Base-by-base conservation (phyloP, 2,329 filamentous ascomycete genomes). In the Trichophyton benhamiae region DNA sequence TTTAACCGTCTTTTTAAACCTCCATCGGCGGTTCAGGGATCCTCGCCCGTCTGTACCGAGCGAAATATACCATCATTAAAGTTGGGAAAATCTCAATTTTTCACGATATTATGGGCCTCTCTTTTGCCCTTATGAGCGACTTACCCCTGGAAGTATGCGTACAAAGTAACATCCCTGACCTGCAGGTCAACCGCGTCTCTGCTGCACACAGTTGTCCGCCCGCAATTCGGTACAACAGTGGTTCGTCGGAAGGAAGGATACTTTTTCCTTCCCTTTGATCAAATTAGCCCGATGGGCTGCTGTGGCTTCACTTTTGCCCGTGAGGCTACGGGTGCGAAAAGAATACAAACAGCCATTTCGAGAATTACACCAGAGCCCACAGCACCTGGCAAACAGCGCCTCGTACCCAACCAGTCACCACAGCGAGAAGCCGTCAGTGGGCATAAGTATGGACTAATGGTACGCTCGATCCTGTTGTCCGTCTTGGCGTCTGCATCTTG, bases 391-490 rank as follows among this genome's bases (percentile, higher is more conserved):
- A 55, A 55, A 55, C 30, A 55, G n/a, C 41, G 30, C n/a, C n/a
- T 17, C 33, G 52, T 55, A 27, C 52, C 52, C 52, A 27, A 30
- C 52, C 52, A 55, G 52, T 55, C 8, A 27, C 1, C 20, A 15
- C 20, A 25, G 46, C 46, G 13, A 52, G 52, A 55, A 55, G 52
- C 52, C 30, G 52, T 27, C 52, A 9, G 52, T 55, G 52, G 52
- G 33, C 52, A 52, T 25, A 15, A 44, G n/a, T 44, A 17, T 44
- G 41, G 41, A 38, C 33, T 38, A 38, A 38, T 38, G 33, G 41
- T 44, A 55, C 27, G 52, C 52, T 36, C n/a, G 52, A 55, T 55
- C 52, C 52, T 55, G 30, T 55, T 55, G 27, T 36, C 52, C 52
- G 52, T 36, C 52, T 55, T 55, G 52, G 52, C 52, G n/a, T 13